A percentile compares a stretch with the other conserved stretches of the same genome.
Evolutionary conservation across 2,329 filamentous ascomycete genomes (phyloP).

Genomic region (Trichoderma sp.): DNA sequence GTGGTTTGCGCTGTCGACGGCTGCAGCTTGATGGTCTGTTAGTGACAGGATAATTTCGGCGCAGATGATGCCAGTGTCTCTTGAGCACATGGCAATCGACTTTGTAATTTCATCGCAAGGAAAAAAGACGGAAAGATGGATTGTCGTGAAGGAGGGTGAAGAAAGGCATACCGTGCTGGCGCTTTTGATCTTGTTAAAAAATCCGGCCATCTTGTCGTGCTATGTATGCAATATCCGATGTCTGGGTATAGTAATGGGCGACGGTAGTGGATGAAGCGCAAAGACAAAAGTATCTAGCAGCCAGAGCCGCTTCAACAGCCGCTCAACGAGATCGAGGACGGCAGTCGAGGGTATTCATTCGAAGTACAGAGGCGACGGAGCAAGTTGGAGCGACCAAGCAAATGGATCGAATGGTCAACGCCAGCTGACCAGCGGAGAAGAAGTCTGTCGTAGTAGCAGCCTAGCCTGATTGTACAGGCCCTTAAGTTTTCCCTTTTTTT

Average conservation of each 20-base stretch:
- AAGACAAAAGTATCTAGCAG: constrained; percentile 37
- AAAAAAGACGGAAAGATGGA: constrained; percentile 8
- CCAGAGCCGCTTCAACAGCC: constrained; percentile 43
- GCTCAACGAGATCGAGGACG: constrained; percentile 39
- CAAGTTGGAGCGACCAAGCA: neutral
- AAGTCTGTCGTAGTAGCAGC: neutral
- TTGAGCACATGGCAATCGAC: neutral
- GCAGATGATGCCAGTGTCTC: neutral
- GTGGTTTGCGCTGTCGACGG: constrained; percentile 47
- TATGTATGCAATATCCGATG: neutral
- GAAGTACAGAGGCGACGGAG: constrained; percentile 28
- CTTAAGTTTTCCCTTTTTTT: neutral
- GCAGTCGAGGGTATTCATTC: constrained; percentile 36
- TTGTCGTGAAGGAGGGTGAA: neutral
- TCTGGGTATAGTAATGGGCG: constrained; percentile 3
- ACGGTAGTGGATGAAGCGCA: neutral
- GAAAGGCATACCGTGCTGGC: constrained; percentile 55
- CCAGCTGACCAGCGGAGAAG: neutral
- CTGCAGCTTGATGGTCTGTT: constrained; percentile 45
- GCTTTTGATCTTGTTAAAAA: constrained; percentile 63
- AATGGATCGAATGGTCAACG: constrained; percentile 7
- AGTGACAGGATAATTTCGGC: constrained; percentile 34
- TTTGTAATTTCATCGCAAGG: constrained; percentile 11
- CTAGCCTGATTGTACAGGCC: neutral
- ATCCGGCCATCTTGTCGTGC: constrained; percentile 55